A percentile compares a stretch with the other conserved stretches of the same genome.
Evolutionary conservation across 2,329 filamentous ascomycete species (phyloP).

Genomic region (Cryoendolithus antarcticus): DNA sequence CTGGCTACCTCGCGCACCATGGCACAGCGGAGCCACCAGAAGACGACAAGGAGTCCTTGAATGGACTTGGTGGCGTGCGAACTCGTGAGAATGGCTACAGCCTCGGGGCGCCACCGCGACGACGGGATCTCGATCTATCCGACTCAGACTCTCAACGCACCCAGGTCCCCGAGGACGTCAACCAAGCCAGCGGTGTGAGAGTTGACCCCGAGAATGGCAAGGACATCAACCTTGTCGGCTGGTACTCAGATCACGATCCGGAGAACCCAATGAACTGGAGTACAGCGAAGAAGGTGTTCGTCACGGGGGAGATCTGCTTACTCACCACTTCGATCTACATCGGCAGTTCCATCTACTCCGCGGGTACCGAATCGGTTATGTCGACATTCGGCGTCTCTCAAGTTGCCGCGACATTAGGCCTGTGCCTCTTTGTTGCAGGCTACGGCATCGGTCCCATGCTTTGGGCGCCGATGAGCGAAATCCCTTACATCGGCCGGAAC

Average conservation of each 20-base stretch:
- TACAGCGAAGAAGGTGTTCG: constrained; percentile 25
- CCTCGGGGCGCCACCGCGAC: no score
- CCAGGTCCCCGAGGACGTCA: constrained; percentile 18
- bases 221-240: constrained; percentile 38
- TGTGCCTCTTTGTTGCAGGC: constrained; percentile 37
- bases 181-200: constrained; percentile 29
- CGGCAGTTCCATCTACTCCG: constrained; percentile 38
- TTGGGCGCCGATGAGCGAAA: constrained; percentile 33
- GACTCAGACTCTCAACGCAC: constrained; percentile 14
- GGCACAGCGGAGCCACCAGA: constrained; percentile 27
- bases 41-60: constrained; percentile 14
- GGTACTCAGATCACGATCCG: constrained; percentile 38
- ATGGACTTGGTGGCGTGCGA: constrained; percentile 13
- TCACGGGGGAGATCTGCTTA: constrained; percentile 33
- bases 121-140: constrained; percentile 1
- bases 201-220: constrained; percentile 42
- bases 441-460: constrained; percentile 37
- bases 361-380: constrained; percentile 29
- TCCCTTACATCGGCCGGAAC: constrained; percentile 36
- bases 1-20: constrained; percentile 35
- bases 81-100: constrained; percentile 13
- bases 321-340: constrained; percentile 39
- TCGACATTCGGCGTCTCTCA: constrained; percentile 30
- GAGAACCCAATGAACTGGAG: constrained; percentile 25
- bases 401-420: constrained; percentile 32